These are phyloP conservation scores for Cyclotella distinguenda DNA, from an alignment of 108 stramenopile genomes.

Conservation along the genomic window DNA sequence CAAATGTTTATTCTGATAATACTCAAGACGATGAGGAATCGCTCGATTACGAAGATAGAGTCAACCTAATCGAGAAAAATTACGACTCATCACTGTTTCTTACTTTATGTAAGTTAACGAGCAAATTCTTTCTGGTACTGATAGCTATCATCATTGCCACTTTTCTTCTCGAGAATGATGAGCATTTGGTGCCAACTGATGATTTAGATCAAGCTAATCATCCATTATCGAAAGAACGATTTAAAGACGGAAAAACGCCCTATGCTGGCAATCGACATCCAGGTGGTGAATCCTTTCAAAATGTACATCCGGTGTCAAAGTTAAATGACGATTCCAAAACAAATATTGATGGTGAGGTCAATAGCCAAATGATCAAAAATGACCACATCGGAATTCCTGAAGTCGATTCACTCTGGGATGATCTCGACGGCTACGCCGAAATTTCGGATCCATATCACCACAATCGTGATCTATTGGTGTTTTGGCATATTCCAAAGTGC, in stretches of 20 bases:
- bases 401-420: slow-evolving; percentile 31
- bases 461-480: slow-evolving; percentile 23
- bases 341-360: neutral
- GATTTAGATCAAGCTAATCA: no score
- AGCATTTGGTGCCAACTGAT: no score
- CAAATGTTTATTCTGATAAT: neutral
- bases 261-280: no score
- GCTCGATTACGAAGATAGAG: slow-evolving; percentile 5
- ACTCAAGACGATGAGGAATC: slow-evolving; percentile 13
- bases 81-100: neutral
- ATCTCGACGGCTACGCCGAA: slow-evolving; percentile 39
- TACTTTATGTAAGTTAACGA: neutral
- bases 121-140: slow-evolving; percentile 2
- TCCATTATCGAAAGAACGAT: no score
- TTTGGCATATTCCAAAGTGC: slow-evolving; percentile 43
- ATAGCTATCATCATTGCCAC: no score
- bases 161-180: no score
- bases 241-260: no score
- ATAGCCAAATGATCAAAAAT: slow-evolving; percentile 5
- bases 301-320: neutral
- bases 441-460: slow-evolving; percentile 28
- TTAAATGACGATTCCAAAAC: neutral
- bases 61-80: neutral
- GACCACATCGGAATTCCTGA: slow-evolving; percentile 24
- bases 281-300: neutral